Conservation (phyloP, 257 asterid genomes). For the Capsicum baccatum region DNA sequence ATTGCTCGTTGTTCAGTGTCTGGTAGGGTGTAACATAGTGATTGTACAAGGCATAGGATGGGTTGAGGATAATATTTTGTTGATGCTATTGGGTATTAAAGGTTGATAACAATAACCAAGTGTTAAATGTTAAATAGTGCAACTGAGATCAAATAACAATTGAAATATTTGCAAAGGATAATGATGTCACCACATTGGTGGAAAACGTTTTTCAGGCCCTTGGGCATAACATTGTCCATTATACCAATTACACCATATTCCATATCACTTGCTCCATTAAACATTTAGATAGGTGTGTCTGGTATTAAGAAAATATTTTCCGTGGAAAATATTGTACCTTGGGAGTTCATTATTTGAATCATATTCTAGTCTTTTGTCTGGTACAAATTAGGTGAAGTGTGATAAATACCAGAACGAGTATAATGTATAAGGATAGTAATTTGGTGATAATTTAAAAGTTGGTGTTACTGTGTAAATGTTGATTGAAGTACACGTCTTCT, state of each 20-base stretch:
- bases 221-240: not conserved
- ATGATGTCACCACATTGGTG: not conserved
- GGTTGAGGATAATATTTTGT: not conserved
- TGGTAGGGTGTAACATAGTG: not conserved
- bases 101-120: constrained; percentile 9
- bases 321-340: not conserved
- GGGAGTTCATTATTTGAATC: not conserved
- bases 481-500: not conserved
- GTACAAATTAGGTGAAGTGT: constrained; percentile 2
- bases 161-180: not conserved
- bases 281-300: not conserved
- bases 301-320: not conserved
- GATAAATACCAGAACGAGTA: not conserved
- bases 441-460: constrained; percentile 3
- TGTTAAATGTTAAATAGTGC: not conserved
- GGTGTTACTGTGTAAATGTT: not conserved
- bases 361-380: not conserved
- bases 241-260: not conserved
- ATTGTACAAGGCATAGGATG: not conserved
- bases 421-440: not conserved
- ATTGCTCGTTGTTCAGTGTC: not conserved
- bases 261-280: not conserved
- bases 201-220: not conserved
- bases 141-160: not conserved
- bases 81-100: not conserved